These are phyloP conservation scores for Truncatella angustata DNA, from an alignment of 2,329 filamentous ascomycete genomes.

Conservation along the genomic window DNA sequence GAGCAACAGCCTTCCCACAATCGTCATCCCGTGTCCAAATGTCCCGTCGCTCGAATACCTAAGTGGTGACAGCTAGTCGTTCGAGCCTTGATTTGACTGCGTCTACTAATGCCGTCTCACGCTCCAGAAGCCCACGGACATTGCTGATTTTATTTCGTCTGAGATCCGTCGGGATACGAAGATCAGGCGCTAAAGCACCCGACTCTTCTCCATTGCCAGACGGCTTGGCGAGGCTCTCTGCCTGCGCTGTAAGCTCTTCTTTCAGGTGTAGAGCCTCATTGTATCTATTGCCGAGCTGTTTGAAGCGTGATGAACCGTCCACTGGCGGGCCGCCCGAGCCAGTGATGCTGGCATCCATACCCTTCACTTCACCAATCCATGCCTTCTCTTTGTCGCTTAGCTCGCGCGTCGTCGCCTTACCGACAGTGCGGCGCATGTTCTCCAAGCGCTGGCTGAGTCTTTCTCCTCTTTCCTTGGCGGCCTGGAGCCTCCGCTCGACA, in stretches of 20 bases:
- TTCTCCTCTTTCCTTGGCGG: conserved; percentile 44
- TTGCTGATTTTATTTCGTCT: conserved; percentile 62
- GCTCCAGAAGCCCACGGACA: conserved; percentile 61
- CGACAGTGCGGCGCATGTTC: conserved; percentile 37
- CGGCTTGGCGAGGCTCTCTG: conserved; percentile 37
- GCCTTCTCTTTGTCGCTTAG: conserved; percentile 62
- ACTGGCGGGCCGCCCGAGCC: conserved; percentile 28
- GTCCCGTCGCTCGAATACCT: conserved; percentile 8
- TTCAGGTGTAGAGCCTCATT: conserved; percentile 54
- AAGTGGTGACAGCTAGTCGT: conserved; percentile 42
- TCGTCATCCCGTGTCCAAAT: too few species aligned
- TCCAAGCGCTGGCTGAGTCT: conserved; percentile 53
- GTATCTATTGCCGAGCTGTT: conserved; percentile 55
- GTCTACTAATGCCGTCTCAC: conserved; percentile 67
- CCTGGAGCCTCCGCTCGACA: conserved; percentile 53
- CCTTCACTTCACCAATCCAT: conserved; percentile 44
- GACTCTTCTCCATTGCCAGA: conserved; percentile 25
- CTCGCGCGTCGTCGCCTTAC: conserved; percentile 45
- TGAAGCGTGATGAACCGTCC: conserved; percentile 36
- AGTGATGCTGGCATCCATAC: conserved; percentile 39
- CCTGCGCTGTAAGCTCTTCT: conserved; percentile 51
- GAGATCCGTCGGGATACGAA: conserved; percentile 58
- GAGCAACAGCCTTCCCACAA: too few species aligned
- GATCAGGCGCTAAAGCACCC: conserved; percentile 35
- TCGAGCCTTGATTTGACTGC: conserved; percentile 63